Base-by-base conservation (phyloP, 2,329 filamentous ascomycete genomes). In the Malbranchea zuffiana region DNA sequence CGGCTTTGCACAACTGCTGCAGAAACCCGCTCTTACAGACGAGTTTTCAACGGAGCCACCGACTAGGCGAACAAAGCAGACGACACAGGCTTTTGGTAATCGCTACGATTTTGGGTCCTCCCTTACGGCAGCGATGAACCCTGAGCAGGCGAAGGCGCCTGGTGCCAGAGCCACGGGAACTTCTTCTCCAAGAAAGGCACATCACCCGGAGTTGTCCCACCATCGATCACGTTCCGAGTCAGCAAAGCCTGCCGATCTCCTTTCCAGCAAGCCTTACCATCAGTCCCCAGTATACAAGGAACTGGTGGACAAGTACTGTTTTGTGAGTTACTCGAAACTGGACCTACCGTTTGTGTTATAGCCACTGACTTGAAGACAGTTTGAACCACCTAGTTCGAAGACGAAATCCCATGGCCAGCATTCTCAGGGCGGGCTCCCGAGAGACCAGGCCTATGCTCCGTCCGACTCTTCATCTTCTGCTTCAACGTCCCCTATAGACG, bases 281-380 rank as follows among this genome's bases (percentile, higher is more conserved):
- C 75, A 87, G 43, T 92, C 86, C 46, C 78, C 84, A 43, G 87
- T 88, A 42, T 96, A 98, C 60, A 84, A 92, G 64, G 90, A 98
- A 65, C 74, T 98, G 47, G 82, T 98, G 61, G 87, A 93, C 69
- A 95, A 93, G 69, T 98, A 94, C 72, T 98, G 90, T 73, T 98
- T 96, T 76, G 88, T 95, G 88, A 78, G 88, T 93, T 72, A 28
- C 15, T 37, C 13, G 27, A 11, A 30, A 11, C 15, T 19, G 19
- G 4, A 12, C 12, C 29, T 6, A 6, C 5, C 28, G 11, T 13
- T 27, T 26, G n/a, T 11, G n/a, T 27, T 2, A 7, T 3, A 19
- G 7, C 12, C 6, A 25, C 6, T 24, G n/a, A 35, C 16, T 39
- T 24, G 4, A n/a, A n/a, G 13, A 17, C 6, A 41, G 31, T 41